Conservation (phyloP, 768 basidiomycete species). For the Chiua virens region DNA sequence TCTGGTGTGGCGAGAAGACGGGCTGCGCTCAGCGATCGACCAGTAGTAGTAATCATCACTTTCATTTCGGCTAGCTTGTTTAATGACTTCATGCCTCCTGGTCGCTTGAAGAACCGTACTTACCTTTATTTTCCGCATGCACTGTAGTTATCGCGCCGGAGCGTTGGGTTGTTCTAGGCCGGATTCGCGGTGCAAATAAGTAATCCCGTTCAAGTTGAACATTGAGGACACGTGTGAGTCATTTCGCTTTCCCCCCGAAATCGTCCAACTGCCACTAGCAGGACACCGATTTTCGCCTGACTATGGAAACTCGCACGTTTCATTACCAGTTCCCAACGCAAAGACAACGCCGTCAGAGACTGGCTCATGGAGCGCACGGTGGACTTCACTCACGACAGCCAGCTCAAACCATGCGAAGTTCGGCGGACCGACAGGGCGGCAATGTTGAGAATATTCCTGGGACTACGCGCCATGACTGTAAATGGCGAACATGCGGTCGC, state of each 20-base stretch:
- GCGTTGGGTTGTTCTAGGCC: slow-evolving; percentile 13
- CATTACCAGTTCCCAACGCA: too few relatives aligned
- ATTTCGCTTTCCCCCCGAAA: too few relatives aligned
- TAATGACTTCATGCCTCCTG: slow-evolving; percentile 16
- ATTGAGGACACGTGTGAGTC: not conserved
- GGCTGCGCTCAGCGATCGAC: slow-evolving; percentile 26
- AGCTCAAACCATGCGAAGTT: too few relatives aligned
- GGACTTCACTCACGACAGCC: too few relatives aligned
- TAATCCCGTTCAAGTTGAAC: not conserved
- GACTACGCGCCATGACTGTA: slow-evolving; percentile 27
- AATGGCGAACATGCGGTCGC: slow-evolving; percentile 35
- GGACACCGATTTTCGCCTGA: not conserved
- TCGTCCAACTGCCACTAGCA: too few relatives aligned
- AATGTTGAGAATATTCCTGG: slow-evolving; percentile 2
- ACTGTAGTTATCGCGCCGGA: not conserved
- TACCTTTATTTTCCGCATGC: not conserved
- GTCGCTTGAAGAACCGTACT: not conserved
- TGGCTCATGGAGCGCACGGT: too few relatives aligned
- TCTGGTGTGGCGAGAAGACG: slow-evolving; percentile 3
- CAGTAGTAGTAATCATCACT: slow-evolving; percentile 17
- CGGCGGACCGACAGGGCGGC: slow-evolving; percentile 1
- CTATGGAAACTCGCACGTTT: not conserved
- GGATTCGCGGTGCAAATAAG: slow-evolving; percentile 2
- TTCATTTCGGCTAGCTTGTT: slow-evolving; percentile 28
- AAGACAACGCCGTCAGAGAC: too few relatives aligned